Evolutionary conservation across 2,329 filamentous ascomycete genomes (phyloP), one percentile per base, ranked within the genome.

Genomic region (Penicillium sp.): DNA sequence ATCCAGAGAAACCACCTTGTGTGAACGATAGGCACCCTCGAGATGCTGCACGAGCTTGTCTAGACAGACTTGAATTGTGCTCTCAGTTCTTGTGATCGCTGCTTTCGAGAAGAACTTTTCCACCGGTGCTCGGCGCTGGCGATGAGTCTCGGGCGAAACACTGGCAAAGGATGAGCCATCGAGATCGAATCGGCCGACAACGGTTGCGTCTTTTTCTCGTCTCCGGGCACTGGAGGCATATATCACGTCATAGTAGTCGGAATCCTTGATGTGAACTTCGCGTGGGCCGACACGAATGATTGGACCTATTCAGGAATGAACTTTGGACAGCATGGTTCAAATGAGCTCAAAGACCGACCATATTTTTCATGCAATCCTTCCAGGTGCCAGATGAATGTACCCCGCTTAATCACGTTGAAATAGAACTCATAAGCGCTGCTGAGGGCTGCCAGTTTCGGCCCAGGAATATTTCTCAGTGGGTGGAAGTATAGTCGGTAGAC

Each of bases 261-360:
- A 57, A 54, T 78, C 75, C n/a, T 68, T 66, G 60, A 77, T 70
- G 49, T 76, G 74, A 11, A 78, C 59, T 57, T 76, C 74, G 4
- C 69, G 57, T 1, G 75, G 75, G 25, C 63, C 72, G 59, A 78
- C 69, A 7, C 75, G 73, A 19, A 78, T 54, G 22, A 78, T 73
- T 0, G 75, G 75, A 1, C 73, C 73, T 74, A 49, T 4, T 10
- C 25, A 14, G 11, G 4, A 35, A 45, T 35, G 11, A 45, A 1
- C 8, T 7, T 25, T 25, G 4, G 6, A 33, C 14, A 45, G 8
- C 14, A 43, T 5, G 1, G 4, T 10, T 1, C n/a, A 26, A 33
- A 14, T 8, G 13, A 35, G 35, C 61, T 56, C 73, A 75, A 35
- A 75, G 35, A 69, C 54, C 7, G 57, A 76, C 76, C 75, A 43